Conservation (phyloP, 2,329 filamentous ascomycete species). For the Aureobasidium sp. region DNA sequence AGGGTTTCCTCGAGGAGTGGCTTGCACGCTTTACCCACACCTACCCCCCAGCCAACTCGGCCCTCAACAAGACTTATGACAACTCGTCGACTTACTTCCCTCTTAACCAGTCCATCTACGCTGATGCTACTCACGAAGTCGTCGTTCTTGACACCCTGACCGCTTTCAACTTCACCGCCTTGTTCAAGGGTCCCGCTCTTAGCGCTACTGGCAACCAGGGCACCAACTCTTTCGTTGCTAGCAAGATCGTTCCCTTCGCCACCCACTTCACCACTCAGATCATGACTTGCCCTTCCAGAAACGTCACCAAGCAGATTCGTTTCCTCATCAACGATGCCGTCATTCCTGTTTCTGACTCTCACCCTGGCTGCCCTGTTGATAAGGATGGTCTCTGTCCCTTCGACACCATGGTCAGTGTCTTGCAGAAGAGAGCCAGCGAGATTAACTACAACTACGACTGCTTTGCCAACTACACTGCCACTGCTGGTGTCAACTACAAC, state of each 20-base stretch:
- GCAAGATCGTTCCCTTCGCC: conserved; percentile 12
- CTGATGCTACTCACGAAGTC: conserved; percentile 12
- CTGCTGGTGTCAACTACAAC: conserved; percentile 5
- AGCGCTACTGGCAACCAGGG: conserved; percentile 1
- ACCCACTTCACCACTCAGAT: conserved; percentile 13
- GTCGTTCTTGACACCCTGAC: conserved; percentile 7
- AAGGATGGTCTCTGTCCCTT: conserved; percentile 11
- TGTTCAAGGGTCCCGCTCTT: conserved; percentile 4
- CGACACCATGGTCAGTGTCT: conserved; percentile 5
- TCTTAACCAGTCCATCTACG: conserved; percentile 13
- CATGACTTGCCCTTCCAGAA: conserved; percentile 10
- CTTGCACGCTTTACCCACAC: conserved; percentile 12
- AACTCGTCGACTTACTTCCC: conserved; percentile 8
- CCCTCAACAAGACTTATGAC: conserved; percentile 6
- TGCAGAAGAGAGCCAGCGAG: not conserved
- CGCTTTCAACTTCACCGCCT: conserved; percentile 10
- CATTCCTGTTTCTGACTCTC: not conserved
- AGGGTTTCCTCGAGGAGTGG: conserved; percentile 11
- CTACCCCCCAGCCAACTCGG: conserved; percentile 1
- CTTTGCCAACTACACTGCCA: conserved; percentile 8
- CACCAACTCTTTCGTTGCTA: conserved; percentile 5
- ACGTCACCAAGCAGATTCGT: conserved; percentile 8
- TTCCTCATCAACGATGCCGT: conserved; percentile 13
- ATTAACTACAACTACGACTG: conserved; percentile 11
- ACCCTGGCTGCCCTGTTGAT: conserved; percentile 6